phyloP scores from a whole-genome alignment of 306 rosid genomes.

The Biancaea sappan region DNA sequence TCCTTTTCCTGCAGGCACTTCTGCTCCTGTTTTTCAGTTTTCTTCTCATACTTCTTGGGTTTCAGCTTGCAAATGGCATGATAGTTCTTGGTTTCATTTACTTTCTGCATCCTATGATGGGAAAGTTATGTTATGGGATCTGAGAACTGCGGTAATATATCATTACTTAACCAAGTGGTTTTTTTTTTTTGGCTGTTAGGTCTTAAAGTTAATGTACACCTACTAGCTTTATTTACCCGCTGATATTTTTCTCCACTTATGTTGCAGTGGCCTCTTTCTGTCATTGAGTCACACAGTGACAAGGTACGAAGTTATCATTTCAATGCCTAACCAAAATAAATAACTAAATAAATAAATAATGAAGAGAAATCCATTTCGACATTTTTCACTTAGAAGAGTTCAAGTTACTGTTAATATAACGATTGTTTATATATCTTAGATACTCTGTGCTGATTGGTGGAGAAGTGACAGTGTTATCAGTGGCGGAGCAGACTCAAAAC shows the following conservation, averaged over 20 bases:
- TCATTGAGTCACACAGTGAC: constrained; percentile 73
- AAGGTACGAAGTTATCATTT: constrained; percentile 52
- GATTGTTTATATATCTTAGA: constrained; percentile 48
- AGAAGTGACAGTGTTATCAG: constrained; percentile 70
- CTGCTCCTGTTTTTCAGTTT: constrained; percentile 83
- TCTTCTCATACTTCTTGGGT: constrained; percentile 85
- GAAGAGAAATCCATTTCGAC: background rate
- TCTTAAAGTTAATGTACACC: background rate
- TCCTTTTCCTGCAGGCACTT: constrained; percentile 60
- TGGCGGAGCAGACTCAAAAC: constrained; percentile 90
- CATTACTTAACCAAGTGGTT: background rate
- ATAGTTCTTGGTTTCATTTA: constrained; percentile 70
- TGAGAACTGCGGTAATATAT: constrained; percentile 82
- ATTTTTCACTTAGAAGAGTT: background rate
- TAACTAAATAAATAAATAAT: too few relatives aligned
- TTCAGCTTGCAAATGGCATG: constrained; percentile 86
- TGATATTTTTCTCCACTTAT: constrained; percentile 25
- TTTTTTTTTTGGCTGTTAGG: background rate
- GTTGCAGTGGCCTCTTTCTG: constrained; percentile 89
- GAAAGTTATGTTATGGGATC: constrained; percentile 91
- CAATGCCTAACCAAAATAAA: background rate
- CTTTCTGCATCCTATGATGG: constrained; percentile 91
- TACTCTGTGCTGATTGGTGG: constrained; percentile 95
- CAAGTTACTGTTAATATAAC: background rate
- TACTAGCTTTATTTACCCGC: background rate